Base-by-base conservation (phyloP, 257 asterid species). In the Coffea eugenioides region DNA sequence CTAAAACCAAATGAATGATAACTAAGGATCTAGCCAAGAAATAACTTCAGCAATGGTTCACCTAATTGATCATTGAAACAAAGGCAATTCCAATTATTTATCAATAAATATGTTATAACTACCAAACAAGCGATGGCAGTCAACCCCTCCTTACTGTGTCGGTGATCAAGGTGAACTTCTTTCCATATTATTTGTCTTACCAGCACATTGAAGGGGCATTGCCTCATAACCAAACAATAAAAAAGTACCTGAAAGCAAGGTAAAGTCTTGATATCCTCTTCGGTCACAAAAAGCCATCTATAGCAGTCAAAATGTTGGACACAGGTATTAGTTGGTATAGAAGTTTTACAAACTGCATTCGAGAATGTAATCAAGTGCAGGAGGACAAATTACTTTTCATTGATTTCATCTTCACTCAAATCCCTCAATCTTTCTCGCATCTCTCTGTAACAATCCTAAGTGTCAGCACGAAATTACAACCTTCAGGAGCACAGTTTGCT, bases 251-350 rank as follows among this genome's bases (percentile, higher is more conserved):
- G 96, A 90, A 94, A 94, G 82, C 97, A 84, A 59, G 96, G 98
- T 74, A 89, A 77, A 80, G 75, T 90, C 84, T 92, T 94, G 69
- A 94, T 92, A 85, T 94, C 97, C 62, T 92, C 98, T 83, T 94
- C 98, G 46, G 97, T 94, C 49, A 94, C 97, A 82, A 91, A 94
- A 88, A 94, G 96, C 97, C 93, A 92, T 83, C 98, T 94, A 79
- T 66, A 71, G 52, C 80, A 84, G 78, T 74, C 77, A 85, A 69
- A 74, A 39, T 45, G 81, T 46, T 71, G 73, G 82, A 80, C 70
- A 77, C 71, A 43, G 69, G 73, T 68, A 75, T 81, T 66, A 73
- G 81, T n/a, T 54, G 52, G 71, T 51, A 76, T 75, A 48, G 20
- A 78, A 82, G n/a, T 66, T 57, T 52, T 51, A 70, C 52, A 41